Conservation (phyloP, 2,329 filamentous ascomycete genomes). For the Pyrenochaeta sp. region DNA sequence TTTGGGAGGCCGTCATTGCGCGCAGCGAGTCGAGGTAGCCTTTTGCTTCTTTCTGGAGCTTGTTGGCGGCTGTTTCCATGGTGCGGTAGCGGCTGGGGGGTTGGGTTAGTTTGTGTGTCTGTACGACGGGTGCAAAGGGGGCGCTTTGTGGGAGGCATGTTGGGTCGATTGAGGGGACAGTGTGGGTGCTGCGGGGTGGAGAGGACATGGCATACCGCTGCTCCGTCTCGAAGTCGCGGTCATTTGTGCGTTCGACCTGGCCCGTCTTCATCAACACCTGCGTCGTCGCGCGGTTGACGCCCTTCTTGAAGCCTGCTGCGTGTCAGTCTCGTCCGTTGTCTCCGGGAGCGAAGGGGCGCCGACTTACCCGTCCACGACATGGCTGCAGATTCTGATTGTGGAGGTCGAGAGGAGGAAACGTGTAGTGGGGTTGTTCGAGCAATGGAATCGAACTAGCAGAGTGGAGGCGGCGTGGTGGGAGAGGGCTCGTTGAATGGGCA, state of each 20-base stretch:
- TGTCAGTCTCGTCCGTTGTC: conserved; percentile 29
- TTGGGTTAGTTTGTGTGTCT: conserved; percentile 9
- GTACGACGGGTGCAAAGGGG: no score
- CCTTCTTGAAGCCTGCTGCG: conserved; percentile 81
- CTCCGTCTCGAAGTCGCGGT: conserved; percentile 98
- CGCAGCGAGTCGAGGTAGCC: conserved; percentile 95
- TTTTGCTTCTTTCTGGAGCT: conserved; percentile 96
- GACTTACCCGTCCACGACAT: conserved; percentile 66
- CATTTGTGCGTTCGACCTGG: conserved; percentile 97
- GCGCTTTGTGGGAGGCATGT: neutral
- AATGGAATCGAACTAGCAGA: no score
- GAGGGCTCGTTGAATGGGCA: neutral
- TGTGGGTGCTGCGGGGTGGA: conserved; percentile 5
- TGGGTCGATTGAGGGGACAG: neutral
- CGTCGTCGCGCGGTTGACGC: conserved; percentile 98
- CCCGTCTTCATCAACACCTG: conserved; percentile 99
- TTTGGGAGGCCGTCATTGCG: conserved; percentile 99
- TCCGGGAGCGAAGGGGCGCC: conserved; percentile 13
- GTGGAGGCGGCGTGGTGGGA: no score
- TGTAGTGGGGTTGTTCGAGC: conserved; percentile 2
- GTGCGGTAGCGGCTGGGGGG: conserved; percentile 83
- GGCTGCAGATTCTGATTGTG: conserved; percentile 21
- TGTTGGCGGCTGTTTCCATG: conserved; percentile 92
- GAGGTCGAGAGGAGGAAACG: neutral
- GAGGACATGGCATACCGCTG: conserved; percentile 68